Base-by-base conservation (phyloP, 495 filamentous ascomycete species). In the Clohesyomyces aquaticus region DNA sequence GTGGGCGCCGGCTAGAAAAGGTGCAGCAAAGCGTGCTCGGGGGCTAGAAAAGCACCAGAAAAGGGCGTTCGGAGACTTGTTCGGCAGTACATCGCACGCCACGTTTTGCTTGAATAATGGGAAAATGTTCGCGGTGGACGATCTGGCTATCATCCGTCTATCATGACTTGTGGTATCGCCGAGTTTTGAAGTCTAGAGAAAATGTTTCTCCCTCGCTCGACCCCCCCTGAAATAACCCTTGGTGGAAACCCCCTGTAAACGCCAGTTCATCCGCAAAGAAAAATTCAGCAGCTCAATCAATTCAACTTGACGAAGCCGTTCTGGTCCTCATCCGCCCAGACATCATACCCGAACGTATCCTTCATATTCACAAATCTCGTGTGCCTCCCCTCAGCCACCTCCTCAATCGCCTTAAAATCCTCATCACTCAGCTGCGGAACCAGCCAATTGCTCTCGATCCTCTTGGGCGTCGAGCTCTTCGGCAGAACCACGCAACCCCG, bases 331-430 rank as follows among this genome's bases (percentile, higher is more conserved):
- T 66, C 67, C 2, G 64, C 35, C 70, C 70, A 72, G 11, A 68
- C 70, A 53, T 72, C 57, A 32, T 82, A 85, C 14, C 80, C 84
- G 70, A 85, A 84, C 53, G 80, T 83, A 56, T 91, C 86, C 78
- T 88, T 91, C 88, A 91, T 91, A 75, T 91, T 90, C 42, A 91
- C 87, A 72, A 91, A 91, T 57, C 88, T 82, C 58, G 78, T 80
- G 69, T 87, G 82, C 54, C 87, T 81, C 38, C 80, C 79, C 70
- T 83, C 77, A 4, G 84, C 83, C 16, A 88, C 84, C 58, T 75
- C 74, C 69, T 87, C 85, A 43, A 87, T 80, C 9, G 80, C 83
- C 71, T 76, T 78, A 67, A 79, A 87, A 62, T 85, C 82, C 27
- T 74, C 78, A 47, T 86, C 80, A 32, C 61, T 71, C 60, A 87